Conservation (phyloP, 441 rosid genomes). For the Capsella rubella region DNA sequence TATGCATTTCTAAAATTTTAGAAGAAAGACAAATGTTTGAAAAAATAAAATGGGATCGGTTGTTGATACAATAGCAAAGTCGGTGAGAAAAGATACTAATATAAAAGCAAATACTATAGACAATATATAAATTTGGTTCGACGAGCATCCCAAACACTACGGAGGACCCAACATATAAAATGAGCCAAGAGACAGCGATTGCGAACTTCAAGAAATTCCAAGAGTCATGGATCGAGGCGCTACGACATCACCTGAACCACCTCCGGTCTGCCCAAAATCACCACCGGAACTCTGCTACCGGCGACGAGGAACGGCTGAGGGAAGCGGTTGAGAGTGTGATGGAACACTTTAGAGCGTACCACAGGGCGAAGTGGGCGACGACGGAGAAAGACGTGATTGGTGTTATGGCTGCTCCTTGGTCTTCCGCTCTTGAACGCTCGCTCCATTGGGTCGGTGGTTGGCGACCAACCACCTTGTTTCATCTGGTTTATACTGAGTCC, state of each 20-base stretch:
- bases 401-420: constrained; percentile 74
- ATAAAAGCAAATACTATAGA: constrained; percentile 21
- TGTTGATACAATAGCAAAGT: constrained; percentile 2
- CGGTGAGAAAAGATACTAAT: constrained; percentile 20
- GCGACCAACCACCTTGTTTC: constrained; percentile 83
- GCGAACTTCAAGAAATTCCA: constrained; percentile 60
- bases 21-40: too few species aligned
- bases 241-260: constrained; percentile 58
- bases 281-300: constrained; percentile 41
- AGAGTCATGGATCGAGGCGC: constrained; percentile 66
- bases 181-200: constrained; percentile 41
- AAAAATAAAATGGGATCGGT: constrained; percentile 4
- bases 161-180: constrained; percentile 21
- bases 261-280: constrained; percentile 54
- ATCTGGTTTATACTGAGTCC: constrained; percentile 79
- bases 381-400: constrained; percentile 59
- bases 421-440: constrained; percentile 73
- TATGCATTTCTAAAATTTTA: not conserved
- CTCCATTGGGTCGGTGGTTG: constrained; percentile 89
- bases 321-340: constrained; percentile 51
- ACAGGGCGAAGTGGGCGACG: constrained; percentile 54
- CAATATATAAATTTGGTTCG: not conserved
- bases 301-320: constrained; percentile 41
- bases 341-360: constrained; percentile 64
- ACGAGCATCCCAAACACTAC: constrained; percentile 12